These are phyloP conservation scores for Pogostemon cablin DNA, from an alignment of 257 asterid genomes.

Conservation along the genomic window DNA sequence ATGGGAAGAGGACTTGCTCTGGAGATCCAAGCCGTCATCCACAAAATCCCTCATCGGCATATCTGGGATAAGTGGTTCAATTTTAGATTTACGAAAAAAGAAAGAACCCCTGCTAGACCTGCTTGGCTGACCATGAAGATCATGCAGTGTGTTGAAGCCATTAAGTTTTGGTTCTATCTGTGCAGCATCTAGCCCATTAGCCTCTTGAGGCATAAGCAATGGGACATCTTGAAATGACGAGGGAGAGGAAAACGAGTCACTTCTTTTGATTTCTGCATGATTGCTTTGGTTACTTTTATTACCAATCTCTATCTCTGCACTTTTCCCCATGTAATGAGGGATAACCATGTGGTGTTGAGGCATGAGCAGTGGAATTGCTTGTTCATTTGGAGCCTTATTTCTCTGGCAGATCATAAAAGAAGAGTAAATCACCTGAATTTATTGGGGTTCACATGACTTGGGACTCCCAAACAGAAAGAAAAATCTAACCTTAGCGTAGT, in stretches of 20 bases:
- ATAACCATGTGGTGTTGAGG: slow-evolving; percentile 99
- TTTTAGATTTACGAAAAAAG: slow-evolving; percentile 68
- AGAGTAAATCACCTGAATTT: slow-evolving; percentile 35
- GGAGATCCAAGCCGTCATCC: slow-evolving; percentile 58
- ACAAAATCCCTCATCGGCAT: slow-evolving; percentile 93
- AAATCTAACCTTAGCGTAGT: slow-evolving; percentile 81
- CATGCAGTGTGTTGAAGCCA: slow-evolving; percentile 44
- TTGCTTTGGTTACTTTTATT: slow-evolving; percentile 36
- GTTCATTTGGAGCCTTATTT: slow-evolving; percentile 86
- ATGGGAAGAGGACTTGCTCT: slow-evolving; percentile 53
- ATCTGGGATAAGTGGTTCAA: slow-evolving; percentile 63
- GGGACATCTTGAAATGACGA: slow-evolving; percentile 89
- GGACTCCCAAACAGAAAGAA: slow-evolving; percentile 26
- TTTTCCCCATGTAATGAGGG: slow-evolving; percentile 88
- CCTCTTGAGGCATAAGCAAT: slow-evolving; percentile 89
- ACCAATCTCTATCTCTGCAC: slow-evolving; percentile 45
- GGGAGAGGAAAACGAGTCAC: slow-evolving; percentile 60
- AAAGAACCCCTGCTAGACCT: slow-evolving; percentile 61
- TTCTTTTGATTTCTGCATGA: slow-evolving; percentile 45
- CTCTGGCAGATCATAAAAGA: slow-evolving; percentile 58
- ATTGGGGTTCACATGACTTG: slow-evolving; percentile 1
- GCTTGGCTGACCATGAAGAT: slow-evolving; percentile 61
- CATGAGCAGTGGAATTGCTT: slow-evolving; percentile 87
- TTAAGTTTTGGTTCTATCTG: slow-evolving; percentile 52
- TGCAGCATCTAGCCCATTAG: slow-evolving; percentile 57